These are phyloP conservation scores for Cubamyces sp. DNA, from an alignment of 768 basidiomycete species.

Conservation along the genomic window DNA sequence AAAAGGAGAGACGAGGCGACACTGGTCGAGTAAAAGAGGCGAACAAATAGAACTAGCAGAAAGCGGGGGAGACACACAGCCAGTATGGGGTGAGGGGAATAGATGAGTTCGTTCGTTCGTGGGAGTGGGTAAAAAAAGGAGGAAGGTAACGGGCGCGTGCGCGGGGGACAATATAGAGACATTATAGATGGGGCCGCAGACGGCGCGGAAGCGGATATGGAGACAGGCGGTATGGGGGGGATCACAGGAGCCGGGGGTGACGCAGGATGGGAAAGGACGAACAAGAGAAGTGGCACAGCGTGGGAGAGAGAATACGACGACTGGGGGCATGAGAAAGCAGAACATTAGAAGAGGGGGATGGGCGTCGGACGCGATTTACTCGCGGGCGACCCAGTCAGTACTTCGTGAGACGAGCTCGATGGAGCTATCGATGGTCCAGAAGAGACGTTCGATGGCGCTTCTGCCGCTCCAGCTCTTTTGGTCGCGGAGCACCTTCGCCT, in stretches of 20 bases:
- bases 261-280: not conserved
- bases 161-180: constrained; percentile 4
- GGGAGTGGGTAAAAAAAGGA: not conserved
- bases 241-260: constrained; percentile 1
- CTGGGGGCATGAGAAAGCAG: not conserved
- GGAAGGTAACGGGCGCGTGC: constrained; percentile 5
- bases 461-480: constrained; percentile 95
- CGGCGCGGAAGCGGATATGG: constrained; percentile 2
- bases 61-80: constrained; percentile 6
- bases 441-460: constrained; percentile 88
- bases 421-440: constrained; percentile 92
- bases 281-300: not conserved
- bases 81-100: not conserved
- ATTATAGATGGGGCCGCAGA: not conserved
- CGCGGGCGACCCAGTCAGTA: constrained; percentile 73
- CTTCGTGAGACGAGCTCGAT: constrained; percentile 85
- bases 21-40: not conserved
- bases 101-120: constrained; percentile 1
- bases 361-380: constrained; percentile 23
- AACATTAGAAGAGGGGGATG: not conserved
- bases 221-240: constrained; percentile 6
- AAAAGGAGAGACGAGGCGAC: constrained; percentile 10
- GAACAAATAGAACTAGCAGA: constrained; percentile 1
- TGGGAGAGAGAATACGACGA: not conserved
- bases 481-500: constrained; percentile 96